phyloP scores from a whole-genome alignment of 176 grass and related monocot genomes.

The Echinochloa phyllopogon region DNA sequence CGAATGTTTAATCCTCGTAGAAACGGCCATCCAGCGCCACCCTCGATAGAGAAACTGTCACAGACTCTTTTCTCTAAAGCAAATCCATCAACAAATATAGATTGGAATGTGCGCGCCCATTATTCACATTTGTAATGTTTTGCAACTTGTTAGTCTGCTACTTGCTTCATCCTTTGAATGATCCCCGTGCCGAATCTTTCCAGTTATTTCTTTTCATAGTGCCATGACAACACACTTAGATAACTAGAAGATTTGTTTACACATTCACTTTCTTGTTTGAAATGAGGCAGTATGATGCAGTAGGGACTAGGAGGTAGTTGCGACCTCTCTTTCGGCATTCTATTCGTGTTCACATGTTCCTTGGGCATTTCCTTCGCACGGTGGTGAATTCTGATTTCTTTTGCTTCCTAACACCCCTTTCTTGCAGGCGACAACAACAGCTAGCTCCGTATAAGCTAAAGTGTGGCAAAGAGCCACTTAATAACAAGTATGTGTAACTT shows the following conservation, averaged over 20 bases:
- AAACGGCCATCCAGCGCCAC: not conserved
- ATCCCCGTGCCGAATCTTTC: not conserved
- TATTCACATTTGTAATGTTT: not conserved
- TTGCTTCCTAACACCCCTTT: constrained; percentile 36
- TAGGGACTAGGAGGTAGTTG: not conserved
- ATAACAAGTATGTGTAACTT: constrained; percentile 65
- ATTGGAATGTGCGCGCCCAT: not conserved
- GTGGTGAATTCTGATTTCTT: not conserved
- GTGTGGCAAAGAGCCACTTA: constrained; percentile 92
- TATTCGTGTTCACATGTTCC: not conserved
- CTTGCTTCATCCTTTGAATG: not conserved
- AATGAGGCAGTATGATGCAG: not conserved
- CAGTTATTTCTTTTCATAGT: no score
- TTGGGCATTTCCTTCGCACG: not conserved
- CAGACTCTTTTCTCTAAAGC: not conserved
- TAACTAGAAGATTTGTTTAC: not conserved
- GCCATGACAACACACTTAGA: not conserved
- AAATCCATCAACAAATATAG: not conserved
- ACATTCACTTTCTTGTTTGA: constrained; percentile 25
- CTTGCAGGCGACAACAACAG: constrained; percentile 91
- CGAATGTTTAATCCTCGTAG: not conserved
- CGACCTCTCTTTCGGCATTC: not conserved
- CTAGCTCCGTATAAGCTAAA: constrained; percentile 86
- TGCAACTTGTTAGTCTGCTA: not conserved
- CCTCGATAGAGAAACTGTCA: not conserved